Evolutionary conservation across 163 green algal species (phyloP).

Genomic region (Scenedesmus sp.): DNA sequence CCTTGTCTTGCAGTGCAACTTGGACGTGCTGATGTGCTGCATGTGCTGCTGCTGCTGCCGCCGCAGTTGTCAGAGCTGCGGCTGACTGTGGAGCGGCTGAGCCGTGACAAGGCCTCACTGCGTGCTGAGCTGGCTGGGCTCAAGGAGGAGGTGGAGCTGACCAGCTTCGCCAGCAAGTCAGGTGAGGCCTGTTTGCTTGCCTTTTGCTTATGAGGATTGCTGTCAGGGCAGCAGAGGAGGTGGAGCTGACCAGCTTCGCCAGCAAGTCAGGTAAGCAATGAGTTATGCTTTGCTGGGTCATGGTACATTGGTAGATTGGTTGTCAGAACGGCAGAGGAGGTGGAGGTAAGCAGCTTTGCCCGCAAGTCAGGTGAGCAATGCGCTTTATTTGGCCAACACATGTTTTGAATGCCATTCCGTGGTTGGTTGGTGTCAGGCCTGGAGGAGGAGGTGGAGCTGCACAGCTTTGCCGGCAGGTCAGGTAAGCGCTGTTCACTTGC

Average conservation of each 20-base stretch:
- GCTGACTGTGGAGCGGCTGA: slow-evolving; percentile 24
- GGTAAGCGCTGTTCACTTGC: too few species aligned
- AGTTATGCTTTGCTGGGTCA: not conserved
- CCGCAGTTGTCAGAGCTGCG: slow-evolving; percentile 50
- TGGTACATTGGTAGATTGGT: not conserved
- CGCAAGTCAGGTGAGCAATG: slow-evolving; percentile 1
- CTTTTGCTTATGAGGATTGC: not conserved
- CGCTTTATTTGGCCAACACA: too few species aligned
- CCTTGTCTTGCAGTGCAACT: not conserved
- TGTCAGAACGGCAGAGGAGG: slow-evolving; percentile 39
- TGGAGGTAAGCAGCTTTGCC: slow-evolving; percentile 24
- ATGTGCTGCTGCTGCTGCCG: not conserved
- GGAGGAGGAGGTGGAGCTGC: not conserved
- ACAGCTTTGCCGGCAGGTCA: too few species aligned
- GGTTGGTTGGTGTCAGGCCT: not conserved
- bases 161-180: not conserved
- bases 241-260: too few species aligned
- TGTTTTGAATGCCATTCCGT: not conserved
- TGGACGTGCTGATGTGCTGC: not conserved
- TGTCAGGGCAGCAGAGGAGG: slow-evolving; percentile 19
- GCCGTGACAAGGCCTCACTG: slow-evolving; percentile 47
- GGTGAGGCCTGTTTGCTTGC: not conserved
- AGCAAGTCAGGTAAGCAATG: not conserved
- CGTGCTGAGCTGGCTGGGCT: slow-evolving; percentile 43
- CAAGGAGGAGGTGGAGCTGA: slow-evolving; percentile 48